Base-by-base conservation (phyloP, 352 stramenopile genomes). In the Phytophthora tubulina region DNA sequence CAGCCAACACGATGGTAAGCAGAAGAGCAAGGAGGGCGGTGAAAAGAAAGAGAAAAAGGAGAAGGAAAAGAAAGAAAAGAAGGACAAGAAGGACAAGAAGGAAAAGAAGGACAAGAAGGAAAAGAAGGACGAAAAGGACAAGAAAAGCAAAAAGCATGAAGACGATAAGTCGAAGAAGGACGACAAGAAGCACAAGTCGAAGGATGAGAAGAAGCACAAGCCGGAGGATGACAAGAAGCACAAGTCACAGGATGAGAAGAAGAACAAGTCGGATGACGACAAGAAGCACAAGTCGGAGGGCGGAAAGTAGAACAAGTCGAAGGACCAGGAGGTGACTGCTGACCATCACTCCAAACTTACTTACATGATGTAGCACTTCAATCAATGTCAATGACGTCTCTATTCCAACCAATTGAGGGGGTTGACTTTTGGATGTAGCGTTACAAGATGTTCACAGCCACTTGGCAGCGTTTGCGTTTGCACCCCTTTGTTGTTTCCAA, bases 241-340 rank as follows among this genome's bases (percentile, higher is more conserved):
- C 11, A 53, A 53, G 8, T 46, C 41, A 0, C 6, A 53, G 21
- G 46, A 36, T 9, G n/a, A 53, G 27, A 33, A 53, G 9, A 15
- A 15, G 13, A 6, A 53, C 46, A 53, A 53, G 27, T 38, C 21
- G 14, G 10, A 46, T 9, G 46, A 36, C 11, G 46, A 53, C 21
- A 36, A 53, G 46, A 53, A 53, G 46, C 21, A 53, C 44, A 50
- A 50, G 44, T 50, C 44, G 21, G 17, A 36, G 30, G 46, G 7
- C 27, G 21, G n/a, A 3, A 53, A 53, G 27, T 14, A 53, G 11
- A 11, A n/a, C 46, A 36, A 35, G 46, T 36, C 46, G 46, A 53
- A 36, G 21, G 46, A 53, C 27, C 46, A 53, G 44, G 44, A 36
- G 46, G 15, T 46, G 3, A 10, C 21, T 46, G 41, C 21, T 27